Evolutionary conservation across 169 alveolate genomes (phyloP).

Genomic region (Plasmodium vivax): DNA sequence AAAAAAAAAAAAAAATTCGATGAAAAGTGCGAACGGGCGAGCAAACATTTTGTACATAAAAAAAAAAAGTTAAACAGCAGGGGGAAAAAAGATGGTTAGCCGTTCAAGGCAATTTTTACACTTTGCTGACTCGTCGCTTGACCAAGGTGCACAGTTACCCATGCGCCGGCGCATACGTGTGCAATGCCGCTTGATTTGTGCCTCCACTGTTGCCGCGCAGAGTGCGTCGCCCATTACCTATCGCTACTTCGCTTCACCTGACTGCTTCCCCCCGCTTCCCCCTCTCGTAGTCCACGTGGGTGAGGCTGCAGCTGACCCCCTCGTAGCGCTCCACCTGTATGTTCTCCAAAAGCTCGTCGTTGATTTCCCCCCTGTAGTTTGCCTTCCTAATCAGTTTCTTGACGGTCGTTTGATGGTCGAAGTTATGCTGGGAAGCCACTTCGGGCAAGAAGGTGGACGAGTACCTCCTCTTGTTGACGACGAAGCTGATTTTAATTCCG

Average conservation of each 20-base stretch:
- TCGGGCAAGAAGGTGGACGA: slow-evolving; percentile 83
- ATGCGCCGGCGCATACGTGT: not conserved
- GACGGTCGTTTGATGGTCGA: slow-evolving; percentile 40
- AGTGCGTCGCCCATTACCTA: not conserved
- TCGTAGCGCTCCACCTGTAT: slow-evolving; percentile 52
- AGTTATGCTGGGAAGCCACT: slow-evolving; percentile 78
- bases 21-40: not conserved
- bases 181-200: not conserved
- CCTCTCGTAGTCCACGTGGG: slow-evolving; percentile 41
- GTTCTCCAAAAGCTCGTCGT: slow-evolving; percentile 31
- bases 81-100: not conserved
- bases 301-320: slow-evolving; percentile 56
- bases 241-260: not conserved
- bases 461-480: slow-evolving; percentile 52
- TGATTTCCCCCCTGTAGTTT: slow-evolving; percentile 43
- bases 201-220: no score
- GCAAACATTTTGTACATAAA: not conserved
- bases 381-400: slow-evolving; percentile 49
- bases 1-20: not conserved
- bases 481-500: slow-evolving; percentile 76
- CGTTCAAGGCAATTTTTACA: not conserved
- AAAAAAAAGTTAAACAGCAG: no score
- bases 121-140: not conserved
- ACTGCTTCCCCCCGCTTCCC: not conserved
- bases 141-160: not conserved